phyloP scores from a whole-genome alignment of 106 monocot species.

The Acanthochlamys bracteata region DNA sequence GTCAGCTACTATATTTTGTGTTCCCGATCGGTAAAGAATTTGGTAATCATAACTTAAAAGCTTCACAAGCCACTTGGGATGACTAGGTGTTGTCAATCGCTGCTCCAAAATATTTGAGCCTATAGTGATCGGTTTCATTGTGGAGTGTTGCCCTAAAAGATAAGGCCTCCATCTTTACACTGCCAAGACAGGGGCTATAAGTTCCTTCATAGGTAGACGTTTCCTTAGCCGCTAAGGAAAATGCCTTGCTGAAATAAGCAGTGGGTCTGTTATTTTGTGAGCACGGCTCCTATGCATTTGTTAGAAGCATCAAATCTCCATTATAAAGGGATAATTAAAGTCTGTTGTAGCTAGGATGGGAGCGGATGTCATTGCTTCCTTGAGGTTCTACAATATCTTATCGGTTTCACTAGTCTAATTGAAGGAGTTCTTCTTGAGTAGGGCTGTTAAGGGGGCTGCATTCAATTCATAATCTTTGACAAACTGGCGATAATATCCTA shows the following conservation, averaged over 20 bases:
- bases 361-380: neutral
- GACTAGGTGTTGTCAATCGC: neutral
- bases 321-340: neutral
- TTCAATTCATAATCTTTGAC: neutral
- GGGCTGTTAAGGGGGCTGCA: neutral
- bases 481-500: neutral
- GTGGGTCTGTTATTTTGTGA: neutral
- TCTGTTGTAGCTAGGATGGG: neutral
- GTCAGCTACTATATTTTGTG: neutral
- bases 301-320: neutral
- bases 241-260: neutral
- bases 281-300: neutral
- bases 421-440: neutral
- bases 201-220: neutral
- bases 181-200: neutral
- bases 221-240: neutral
- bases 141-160: neutral
- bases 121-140: neutral
- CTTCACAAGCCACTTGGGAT: neutral
- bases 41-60: neutral
- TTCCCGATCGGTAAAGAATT: neutral
- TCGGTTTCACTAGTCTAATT: neutral
- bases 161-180: neutral
- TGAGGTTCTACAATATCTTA: no score
- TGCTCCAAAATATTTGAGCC: constrained; percentile 4